Base-by-base conservation (phyloP, 495 filamentous ascomycete genomes). In the Rhizodiscina lignyota region DNA sequence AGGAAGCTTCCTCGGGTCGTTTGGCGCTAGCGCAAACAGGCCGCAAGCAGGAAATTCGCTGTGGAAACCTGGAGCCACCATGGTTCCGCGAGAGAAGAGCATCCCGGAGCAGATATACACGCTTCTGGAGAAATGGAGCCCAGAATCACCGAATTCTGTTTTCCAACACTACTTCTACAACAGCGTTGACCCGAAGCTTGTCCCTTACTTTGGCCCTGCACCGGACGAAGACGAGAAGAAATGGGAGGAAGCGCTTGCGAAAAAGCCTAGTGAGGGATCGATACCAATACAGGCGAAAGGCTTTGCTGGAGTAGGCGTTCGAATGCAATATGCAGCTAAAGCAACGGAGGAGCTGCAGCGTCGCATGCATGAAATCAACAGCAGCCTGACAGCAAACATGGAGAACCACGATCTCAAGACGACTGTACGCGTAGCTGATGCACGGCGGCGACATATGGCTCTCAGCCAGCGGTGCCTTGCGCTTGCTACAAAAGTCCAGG, bases 121-220 rank as follows among this genome's bases (percentile, higher is more conserved):
- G 16, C 66, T 94, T 39, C 63, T 69, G 28, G 64, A 77, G 22
- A 93, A 94, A 64, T 99, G 89, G 89, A 68, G 84, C 42, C 70
- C 81, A 1, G 52, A 59, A 5, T 71, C 63, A 47, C 70, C 68
- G 8, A 64, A 70, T 40, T 92, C 82, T 39, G 74, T 69, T 4
- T 91, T 99, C 61, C 77, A 83, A 48, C 63, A 78, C 36, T 96
- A 97, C 53, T 79, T 94, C 53, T 97, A 96, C 62, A 96, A 97
- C 58, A 68, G 77, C 43, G 83, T 94, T 36, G 72, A 74, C 13
- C 73, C 84, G 43, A 72, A 80, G 15, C 62, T 70, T 35, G 78
- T 79, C 5, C 81, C 83, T 2, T 87, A 82, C 58, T 94, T 80
- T 56, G 70, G 75, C 41, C 85, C 86, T 4, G 64, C 68, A 1